These are phyloP conservation scores for Persicaria tinctoria DNA, from an alignment of 148 eudicot species.

Conservation along the genomic window DNA sequence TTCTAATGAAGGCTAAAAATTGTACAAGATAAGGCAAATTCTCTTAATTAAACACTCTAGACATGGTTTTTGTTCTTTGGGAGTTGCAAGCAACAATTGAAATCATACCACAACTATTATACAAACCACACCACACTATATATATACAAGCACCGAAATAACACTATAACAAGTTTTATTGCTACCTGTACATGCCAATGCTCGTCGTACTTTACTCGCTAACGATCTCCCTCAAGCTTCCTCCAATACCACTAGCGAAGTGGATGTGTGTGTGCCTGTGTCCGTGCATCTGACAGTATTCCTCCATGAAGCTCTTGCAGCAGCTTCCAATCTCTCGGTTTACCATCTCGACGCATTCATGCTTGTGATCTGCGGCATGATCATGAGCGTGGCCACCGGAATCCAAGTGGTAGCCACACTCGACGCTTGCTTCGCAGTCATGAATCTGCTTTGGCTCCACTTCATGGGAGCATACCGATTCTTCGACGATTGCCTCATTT, in stretches of 20 bases:
- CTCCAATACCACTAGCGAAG: constrained; percentile 31
- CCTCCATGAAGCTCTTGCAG: constrained; percentile 50
- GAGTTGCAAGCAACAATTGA: background rate
- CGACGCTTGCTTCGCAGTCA: background rate
- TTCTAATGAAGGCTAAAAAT: background rate
- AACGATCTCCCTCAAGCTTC: constrained; percentile 56
- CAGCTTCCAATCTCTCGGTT: constrained; percentile 42
- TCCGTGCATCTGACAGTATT: constrained; percentile 31
- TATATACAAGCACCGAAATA: background rate
- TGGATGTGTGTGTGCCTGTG: constrained; percentile 11
- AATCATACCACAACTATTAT: background rate
- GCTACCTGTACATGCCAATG: background rate
- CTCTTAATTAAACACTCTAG: background rate
- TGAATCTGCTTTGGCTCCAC: background rate
- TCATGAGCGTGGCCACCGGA: background rate
- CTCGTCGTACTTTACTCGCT: constrained; percentile 34
- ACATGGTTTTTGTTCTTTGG: background rate
- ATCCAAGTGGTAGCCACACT: background rate
- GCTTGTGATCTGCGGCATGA: constrained; percentile 7
- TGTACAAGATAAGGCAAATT: background rate
- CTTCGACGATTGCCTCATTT: background rate
- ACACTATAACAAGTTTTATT: background rate
- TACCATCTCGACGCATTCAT: constrained; percentile 22
- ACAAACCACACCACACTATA: background rate
- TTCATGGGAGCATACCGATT: background rate